phyloP scores from a whole-genome alignment of 1,284 basidiomycete genomes.

The Papiliotrema flavescens region DNA sequence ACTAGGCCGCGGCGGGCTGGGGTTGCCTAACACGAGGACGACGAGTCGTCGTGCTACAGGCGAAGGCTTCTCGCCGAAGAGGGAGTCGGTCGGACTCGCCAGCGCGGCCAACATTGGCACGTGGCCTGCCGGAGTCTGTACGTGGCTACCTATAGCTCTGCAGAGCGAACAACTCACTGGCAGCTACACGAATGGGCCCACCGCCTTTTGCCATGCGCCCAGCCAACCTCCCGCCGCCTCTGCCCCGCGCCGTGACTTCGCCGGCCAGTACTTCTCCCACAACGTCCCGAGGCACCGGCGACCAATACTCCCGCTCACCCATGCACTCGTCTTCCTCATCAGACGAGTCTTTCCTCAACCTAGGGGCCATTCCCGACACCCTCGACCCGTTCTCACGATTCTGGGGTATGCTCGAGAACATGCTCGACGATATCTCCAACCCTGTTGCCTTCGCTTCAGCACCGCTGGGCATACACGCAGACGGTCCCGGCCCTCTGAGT shows the following conservation, averaged over 20 bases:
- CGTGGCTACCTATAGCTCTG: background rate
- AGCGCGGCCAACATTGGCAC: conserved; percentile 1
- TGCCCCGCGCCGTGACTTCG: background rate
- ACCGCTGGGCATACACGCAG: conserved; percentile 19
- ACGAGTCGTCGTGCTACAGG: background rate
- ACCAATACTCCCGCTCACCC: conserved; percentile 21
- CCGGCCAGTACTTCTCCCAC: background rate
- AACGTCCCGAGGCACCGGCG: background rate
- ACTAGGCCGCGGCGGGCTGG: no score
- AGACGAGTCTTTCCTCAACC: conserved; percentile 35
- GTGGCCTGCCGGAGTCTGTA: conserved; percentile 13
- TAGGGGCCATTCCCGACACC: conserved; percentile 34
- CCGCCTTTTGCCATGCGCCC: conserved; percentile 3
- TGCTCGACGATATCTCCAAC: conserved; percentile 45
- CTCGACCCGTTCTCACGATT: conserved; percentile 48
- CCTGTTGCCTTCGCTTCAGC: conserved; percentile 45
- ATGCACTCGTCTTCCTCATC: conserved; percentile 39
- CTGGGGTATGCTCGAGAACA: conserved; percentile 49
- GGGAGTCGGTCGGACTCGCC: background rate
- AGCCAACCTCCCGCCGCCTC: background rate
- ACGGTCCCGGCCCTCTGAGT: background rate
- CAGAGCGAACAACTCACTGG: background rate
- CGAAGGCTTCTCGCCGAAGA: background rate
- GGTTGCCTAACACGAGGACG: no score
- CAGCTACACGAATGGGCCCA: background rate